Evolutionary conservation across 176 grass and related monocot species (phyloP), one percentile per base, ranked within the genome.

Genomic region (Raddia distichophylla): DNA sequence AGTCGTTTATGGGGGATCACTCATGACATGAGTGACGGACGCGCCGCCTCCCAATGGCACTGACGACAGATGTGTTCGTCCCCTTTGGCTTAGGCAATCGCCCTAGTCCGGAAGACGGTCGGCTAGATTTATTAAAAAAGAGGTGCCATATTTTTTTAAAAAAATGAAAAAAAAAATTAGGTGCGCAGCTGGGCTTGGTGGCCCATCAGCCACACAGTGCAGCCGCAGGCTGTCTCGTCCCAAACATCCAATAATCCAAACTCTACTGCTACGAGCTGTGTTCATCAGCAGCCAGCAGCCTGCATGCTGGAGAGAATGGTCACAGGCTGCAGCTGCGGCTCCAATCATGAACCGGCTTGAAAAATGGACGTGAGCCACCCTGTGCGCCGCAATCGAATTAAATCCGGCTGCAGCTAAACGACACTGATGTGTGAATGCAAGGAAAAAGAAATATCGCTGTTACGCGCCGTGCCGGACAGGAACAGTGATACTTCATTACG

Each of bases 401-500:
- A 79, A 35, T 46, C 48, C 47, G n/a, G 34, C 56, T 2, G 83
- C 83, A 64, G 45, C 42, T 1, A 35, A 48, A 10, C 50, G 68
- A 51, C 55, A 19, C 6, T 18, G 45, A 60, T 17, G 52, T 74
- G 62, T 73, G 43, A 74, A 80, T 4, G 79, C 79, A 34, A 40
- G 37, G 37, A 40, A 40, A 40, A 40, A 40, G 37, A 40, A 40
- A 59, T 11, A 55, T 70, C 43, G 64, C 78, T 56, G 7, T 71
- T 8, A 16, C 60, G 33, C 45, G 3, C 64, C 50, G 76, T 45
- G 53, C 19, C 81, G 46, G 75, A 44, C 34, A 79, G 60, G 52
- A 84, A 80, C 61, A 84, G 86, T 80, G 69, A 54, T 1, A 6
- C 10, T 2, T 78, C 40, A 64, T 55, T 15, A 12, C 20, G 73